Evolutionary conservation across 371 early-diverging fungal species (phyloP).

Genomic region (Mucor indicus): DNA sequence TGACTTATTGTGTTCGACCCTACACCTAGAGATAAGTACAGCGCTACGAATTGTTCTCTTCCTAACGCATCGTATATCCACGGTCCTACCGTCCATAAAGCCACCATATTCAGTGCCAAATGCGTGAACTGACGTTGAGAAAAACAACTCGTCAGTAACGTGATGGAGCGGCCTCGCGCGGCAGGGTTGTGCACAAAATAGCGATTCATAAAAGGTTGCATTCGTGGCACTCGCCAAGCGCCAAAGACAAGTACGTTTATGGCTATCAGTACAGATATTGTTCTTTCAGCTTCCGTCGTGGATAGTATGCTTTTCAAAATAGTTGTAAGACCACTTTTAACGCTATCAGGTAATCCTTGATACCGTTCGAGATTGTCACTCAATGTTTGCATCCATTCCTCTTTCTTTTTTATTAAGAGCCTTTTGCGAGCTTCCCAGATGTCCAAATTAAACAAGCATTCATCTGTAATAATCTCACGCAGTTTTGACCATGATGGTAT

Average conservation of each 20-base stretch:
- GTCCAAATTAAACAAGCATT: not conserved
- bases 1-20: slow-evolving; percentile 63
- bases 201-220: slow-evolving; percentile 59
- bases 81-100: slow-evolving; percentile 58
- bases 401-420: slow-evolving; percentile 5
- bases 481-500: slow-evolving; percentile 8
- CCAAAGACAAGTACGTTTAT: slow-evolving; percentile 63
- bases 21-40: slow-evolving; percentile 66
- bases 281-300: slow-evolving; percentile 44
- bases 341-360: slow-evolving; percentile 31
- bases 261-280: slow-evolving; percentile 53
- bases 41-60: slow-evolving; percentile 71
- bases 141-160: slow-evolving; percentile 64
- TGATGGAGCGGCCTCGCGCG: slow-evolving; percentile 51
- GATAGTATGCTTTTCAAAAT: slow-evolving; percentile 30
- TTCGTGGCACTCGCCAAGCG: slow-evolving; percentile 60
- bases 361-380: not conserved
- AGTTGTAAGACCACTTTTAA: slow-evolving; percentile 33
- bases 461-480: slow-evolving; percentile 6
- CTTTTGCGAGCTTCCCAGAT: slow-evolving; percentile 8
- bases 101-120: slow-evolving; percentile 68
- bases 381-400: slow-evolving; percentile 2
- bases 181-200: slow-evolving; percentile 69
- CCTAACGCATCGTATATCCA: slow-evolving; percentile 47
- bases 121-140: slow-evolving; percentile 64